phyloP scores from a whole-genome alignment of 2,329 filamentous ascomycete genomes.

The Didymosphaeria variabile region DNA sequence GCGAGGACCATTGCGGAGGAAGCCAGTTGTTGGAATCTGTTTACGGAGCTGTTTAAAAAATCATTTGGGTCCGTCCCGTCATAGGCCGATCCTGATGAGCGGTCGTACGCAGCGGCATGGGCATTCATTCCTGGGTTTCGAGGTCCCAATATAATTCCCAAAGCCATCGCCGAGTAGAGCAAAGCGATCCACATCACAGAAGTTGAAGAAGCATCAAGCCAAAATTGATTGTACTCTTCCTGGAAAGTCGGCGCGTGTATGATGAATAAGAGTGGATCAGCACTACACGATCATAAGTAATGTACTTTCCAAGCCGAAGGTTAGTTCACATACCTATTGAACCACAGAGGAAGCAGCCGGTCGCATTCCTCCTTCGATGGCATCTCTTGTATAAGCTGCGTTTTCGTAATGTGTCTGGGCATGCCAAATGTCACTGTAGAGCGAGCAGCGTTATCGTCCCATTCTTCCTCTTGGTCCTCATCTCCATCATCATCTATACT shows the following conservation, averaged over 20 bases:
- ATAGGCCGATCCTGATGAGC: slow-evolving; percentile 14
- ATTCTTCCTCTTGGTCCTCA: slow-evolving; percentile 30
- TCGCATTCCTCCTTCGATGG: slow-evolving; percentile 39
- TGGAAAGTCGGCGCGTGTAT: slow-evolving; percentile 36
- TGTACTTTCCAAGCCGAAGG: not conserved
- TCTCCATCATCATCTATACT: slow-evolving; percentile 31
- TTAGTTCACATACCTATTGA: slow-evolving; percentile 23
- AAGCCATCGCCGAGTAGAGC: slow-evolving; percentile 29
- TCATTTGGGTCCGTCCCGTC: slow-evolving; percentile 10
- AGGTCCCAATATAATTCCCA: slow-evolving; percentile 34
- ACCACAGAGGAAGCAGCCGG: slow-evolving; percentile 34
- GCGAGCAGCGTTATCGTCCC: slow-evolving; percentile 26
- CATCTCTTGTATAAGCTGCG: slow-evolving; percentile 32
- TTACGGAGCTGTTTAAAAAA: slow-evolving; percentile 16
- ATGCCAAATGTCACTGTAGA: slow-evolving; percentile 34
- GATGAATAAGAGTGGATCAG: slow-evolving; percentile 34
- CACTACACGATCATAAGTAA: slow-evolving; percentile 7
- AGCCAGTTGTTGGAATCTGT: slow-evolving; percentile 33
- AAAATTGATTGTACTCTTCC: slow-evolving; percentile 36
- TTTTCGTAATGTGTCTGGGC: slow-evolving; percentile 30
- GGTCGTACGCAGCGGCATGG: slow-evolving; percentile 22
- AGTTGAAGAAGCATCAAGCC: slow-evolving; percentile 25
- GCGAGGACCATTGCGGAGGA: slow-evolving; percentile 38
- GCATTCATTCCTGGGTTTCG: slow-evolving; percentile 32
- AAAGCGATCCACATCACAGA: slow-evolving; percentile 35